Evolutionary conservation across 1,139 yeast genomes (phyloP).

Genomic region (Saccharomyces hybrid): DNA sequence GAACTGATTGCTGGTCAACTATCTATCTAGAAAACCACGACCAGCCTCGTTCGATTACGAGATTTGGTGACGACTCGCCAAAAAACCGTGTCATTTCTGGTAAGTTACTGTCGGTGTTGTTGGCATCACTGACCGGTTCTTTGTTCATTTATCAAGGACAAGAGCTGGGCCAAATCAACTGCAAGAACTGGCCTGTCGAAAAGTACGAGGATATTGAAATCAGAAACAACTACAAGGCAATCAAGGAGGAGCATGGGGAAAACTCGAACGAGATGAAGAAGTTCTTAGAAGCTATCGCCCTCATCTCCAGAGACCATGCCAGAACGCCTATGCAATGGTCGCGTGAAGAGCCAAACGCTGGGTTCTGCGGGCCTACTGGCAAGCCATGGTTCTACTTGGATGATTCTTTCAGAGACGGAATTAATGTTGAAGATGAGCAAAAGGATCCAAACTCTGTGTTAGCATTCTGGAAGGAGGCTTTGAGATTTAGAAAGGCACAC

Average conservation of each 20-base stretch:
- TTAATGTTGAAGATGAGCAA: no score
- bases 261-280: no score
- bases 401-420: no score
- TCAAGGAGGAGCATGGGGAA: neutral
- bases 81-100: neutral
- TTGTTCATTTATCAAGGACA: neutral
- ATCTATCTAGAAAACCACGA: neutral
- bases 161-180: neutral
- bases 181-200: neutral
- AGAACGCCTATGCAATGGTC: no score
- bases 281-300: no score
- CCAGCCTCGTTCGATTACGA: neutral
- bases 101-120: neutral
- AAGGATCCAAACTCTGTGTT: no score
- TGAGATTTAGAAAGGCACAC: no score
- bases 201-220: neutral
- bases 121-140: neutral
- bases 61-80: neutral
- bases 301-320: no score
- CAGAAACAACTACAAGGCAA: neutral
- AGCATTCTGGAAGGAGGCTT: no score
- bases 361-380: no score
- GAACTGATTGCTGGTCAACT: neutral
- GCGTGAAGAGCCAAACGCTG: no score
- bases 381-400: no score